Conservation (phyloP, 2,329 filamentous ascomycete genomes). For the Epichloe uncinata region DNA sequence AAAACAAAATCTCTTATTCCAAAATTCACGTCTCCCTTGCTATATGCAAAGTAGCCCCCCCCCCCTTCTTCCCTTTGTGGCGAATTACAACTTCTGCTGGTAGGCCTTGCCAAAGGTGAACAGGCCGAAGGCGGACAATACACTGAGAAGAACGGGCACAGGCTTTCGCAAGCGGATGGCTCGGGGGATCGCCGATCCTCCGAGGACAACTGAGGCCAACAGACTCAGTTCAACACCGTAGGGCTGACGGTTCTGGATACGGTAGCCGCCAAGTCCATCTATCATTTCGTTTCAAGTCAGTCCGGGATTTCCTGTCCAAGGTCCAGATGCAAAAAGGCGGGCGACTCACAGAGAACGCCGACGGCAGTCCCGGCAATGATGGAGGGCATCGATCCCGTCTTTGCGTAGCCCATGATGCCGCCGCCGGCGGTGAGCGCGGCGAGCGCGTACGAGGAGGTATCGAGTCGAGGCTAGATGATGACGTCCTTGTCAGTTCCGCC, state of each 20-base stretch:
- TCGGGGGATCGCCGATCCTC: slow-evolving; percentile 69
- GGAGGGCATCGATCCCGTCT: slow-evolving; percentile 76
- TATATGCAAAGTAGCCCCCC: not conserved
- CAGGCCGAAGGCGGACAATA: slow-evolving; percentile 67
- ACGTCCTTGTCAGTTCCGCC: not conserved
- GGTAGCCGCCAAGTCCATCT: slow-evolving; percentile 70
- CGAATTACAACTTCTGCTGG: slow-evolving; percentile 24
- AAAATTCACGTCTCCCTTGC: too few relatives aligned
- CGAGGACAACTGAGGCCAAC: slow-evolving; percentile 74
- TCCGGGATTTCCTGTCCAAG: not conserved
- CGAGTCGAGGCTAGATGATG: slow-evolving; percentile 12
- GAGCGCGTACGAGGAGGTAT: slow-evolving; percentile 60
- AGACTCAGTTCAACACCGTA: slow-evolving; percentile 87
- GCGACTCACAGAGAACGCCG: slow-evolving; percentile 46
- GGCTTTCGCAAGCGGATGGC: slow-evolving; percentile 77
- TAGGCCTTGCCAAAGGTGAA: slow-evolving; percentile 66
- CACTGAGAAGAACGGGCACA: slow-evolving; percentile 65
- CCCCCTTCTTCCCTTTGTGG: too few relatives aligned
- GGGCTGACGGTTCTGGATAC: slow-evolving; percentile 58
- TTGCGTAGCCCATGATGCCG: slow-evolving; percentile 74
- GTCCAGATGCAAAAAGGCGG: not conserved
- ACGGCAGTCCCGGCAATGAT: slow-evolving; percentile 75
- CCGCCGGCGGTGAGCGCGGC: slow-evolving; percentile 74
- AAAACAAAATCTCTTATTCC: not conserved
- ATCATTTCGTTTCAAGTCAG: not conserved